Conservation (phyloP, 148 eudicot species). For the Linanthus parryae region DNA sequence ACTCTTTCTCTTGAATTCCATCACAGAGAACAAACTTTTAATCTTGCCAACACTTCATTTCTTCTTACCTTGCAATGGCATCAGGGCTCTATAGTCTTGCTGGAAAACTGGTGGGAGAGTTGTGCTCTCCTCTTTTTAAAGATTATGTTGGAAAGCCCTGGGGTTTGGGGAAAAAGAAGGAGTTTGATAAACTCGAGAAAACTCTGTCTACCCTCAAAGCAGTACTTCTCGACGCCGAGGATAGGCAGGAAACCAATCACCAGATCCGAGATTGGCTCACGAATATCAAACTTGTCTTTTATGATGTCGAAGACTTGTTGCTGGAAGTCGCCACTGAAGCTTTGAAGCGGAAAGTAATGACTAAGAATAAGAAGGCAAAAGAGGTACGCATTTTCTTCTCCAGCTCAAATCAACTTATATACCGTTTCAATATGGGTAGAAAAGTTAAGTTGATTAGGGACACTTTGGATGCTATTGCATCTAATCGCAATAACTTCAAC, state of each 20-base stretch:
- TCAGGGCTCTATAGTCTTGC: no score
- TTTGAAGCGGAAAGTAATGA: background rate
- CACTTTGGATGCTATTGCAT: slow-evolving; percentile 13
- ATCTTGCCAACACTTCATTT: no score
- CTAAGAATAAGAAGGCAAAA: background rate
- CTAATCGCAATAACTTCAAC: slow-evolving; percentile 9
- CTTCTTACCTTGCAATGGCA: no score
- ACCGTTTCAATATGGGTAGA: background rate
- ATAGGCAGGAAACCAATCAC: slow-evolving; percentile 6
- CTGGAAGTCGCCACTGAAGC: slow-evolving; percentile 8
- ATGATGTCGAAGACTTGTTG: slow-evolving; percentile 11
- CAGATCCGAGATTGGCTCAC: slow-evolving; percentile 9
- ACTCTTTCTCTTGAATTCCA: no score
- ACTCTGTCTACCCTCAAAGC: slow-evolving; percentile 15
- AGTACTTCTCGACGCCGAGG: slow-evolving; percentile 8
- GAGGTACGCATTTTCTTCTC: slow-evolving; percentile 6
- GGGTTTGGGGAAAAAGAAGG: no score
- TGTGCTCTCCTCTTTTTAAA: no score
- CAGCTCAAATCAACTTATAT: background rate
- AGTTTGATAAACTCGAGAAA: slow-evolving; percentile 10
- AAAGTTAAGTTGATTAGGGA: slow-evolving; percentile 1
- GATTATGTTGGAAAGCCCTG: no score
- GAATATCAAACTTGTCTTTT: slow-evolving; percentile 9
- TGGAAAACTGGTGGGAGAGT: no score
- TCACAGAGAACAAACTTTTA: no score